Base-by-base conservation (phyloP, 805 yeast species). In the Jamesozyma jinghongensis region DNA sequence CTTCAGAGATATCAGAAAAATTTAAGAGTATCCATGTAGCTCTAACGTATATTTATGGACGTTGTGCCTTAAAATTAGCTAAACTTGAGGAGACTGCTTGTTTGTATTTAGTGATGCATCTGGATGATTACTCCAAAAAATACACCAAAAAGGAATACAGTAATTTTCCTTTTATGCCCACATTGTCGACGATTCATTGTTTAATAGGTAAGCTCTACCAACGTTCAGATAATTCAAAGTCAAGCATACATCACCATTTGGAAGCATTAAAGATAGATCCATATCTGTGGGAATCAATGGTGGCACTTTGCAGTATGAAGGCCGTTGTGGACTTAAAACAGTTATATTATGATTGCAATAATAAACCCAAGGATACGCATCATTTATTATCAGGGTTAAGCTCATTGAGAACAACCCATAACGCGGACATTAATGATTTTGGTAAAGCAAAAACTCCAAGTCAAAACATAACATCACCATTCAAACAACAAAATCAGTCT, bases 201-300 rank as follows among this genome's bases (percentile, higher is more conserved):
- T 54, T 87, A 14, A 59, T 85, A 46, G 97, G 94, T 0, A 80
- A 78, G 45, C 66, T 88, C 34, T 78, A 79, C 52, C 61, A 63
- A 16, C 68, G 70, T 6, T 61, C 69, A 6, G 84, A 82, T 19
- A 85, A 82, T 53, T 54, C 66, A 4, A 74, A 77, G 48, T 77
- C 79, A 42, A 79, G 92, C 42, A 71, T 82, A 0, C 62, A 80
- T 36, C 74, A 77, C 52, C 84, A 80, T 56, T 71, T 85, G 0
- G 75, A 73, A 48, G 85, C 90, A 1, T 68, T 86, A 42, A 75
- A 77, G 44, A 62, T 70, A 47, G 84, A 92, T 56, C 95, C 94
- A 14, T 85, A 69, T 54, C 70, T 86, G 32, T 86, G 92, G 74
- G 96, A 86, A 55, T 86, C 96, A 0, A 79, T 85, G 47, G 85